Percentiles rank a stretch among this genome's conserved stretches.
Evolutionary conservation across 768 basidiomycete species (phyloP).

Genomic region (Macrolepiota fuliginosa): DNA sequence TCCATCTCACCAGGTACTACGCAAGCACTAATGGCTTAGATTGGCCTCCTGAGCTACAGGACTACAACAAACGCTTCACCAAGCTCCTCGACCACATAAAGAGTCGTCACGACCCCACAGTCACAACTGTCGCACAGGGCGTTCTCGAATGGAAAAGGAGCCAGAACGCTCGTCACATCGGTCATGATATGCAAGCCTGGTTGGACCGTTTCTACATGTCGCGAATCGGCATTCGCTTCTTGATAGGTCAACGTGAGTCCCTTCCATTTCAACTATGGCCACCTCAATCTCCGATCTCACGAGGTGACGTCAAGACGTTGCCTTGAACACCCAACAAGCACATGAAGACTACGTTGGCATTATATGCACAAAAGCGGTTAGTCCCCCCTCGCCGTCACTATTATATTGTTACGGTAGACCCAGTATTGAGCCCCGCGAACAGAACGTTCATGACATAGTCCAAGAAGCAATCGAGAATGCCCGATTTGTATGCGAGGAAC

Average conservation of each 20-base stretch:
- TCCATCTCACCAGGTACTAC: conserved; percentile 66
- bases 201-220: conserved; percentile 96
- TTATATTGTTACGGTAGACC: not conserved
- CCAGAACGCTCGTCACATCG: conserved; percentile 67
- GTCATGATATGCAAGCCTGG: conserved; percentile 91
- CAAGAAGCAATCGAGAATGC: conserved; percentile 99
- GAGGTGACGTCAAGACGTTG: conserved; percentile 62
- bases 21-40: conserved; percentile 65
- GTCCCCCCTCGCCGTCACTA: conserved; percentile 20
- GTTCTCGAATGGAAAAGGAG: conserved; percentile 93
- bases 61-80: conserved; percentile 92
- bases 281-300: not conserved
- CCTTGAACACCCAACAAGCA: conserved; percentile 87
- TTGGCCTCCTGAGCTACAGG: conserved; percentile 92
- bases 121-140: conserved; percentile 95
- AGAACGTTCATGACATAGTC: conserved; percentile 97
- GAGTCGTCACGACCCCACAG: conserved; percentile 93
- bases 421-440: conserved; percentile 5
- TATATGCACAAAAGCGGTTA: conserved; percentile 87
- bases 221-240: conserved; percentile 92
- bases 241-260: conserved; percentile 90
- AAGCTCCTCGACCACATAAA: conserved; percentile 86
- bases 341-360: conserved; percentile 95
- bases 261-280: not conserved
- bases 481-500: conserved; percentile 91